phyloP scores from a whole-genome alignment of 257 asterid genomes.

The Ocimum tenuiflorum region DNA sequence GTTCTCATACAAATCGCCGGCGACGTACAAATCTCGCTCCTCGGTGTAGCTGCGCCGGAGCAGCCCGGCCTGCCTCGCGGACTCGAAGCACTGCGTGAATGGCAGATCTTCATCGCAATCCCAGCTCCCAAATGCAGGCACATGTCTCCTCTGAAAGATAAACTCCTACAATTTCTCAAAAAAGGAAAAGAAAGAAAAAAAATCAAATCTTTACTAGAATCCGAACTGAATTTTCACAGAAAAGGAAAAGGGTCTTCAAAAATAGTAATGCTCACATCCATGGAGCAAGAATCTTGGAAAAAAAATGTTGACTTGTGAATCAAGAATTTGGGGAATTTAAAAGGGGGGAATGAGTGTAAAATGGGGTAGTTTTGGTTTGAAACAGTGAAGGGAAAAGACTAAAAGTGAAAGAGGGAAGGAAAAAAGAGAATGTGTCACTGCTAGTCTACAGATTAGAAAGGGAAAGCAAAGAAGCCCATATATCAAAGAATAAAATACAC shows the following conservation, averaged over 20 bases:
- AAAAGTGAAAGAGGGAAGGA: background rate
- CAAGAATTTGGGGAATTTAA: slow-evolving; percentile 18
- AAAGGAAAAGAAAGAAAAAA: background rate
- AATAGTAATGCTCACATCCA: slow-evolving; percentile 27
- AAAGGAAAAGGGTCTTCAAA: background rate
- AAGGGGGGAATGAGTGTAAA: slow-evolving; percentile 16
- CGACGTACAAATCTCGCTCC: slow-evolving; percentile 69
- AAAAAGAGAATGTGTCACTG: slow-evolving; percentile 1
- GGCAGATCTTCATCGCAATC: slow-evolving; percentile 49
- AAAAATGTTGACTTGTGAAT: slow-evolving; percentile 14
- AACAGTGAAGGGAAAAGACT: slow-evolving; percentile 7
- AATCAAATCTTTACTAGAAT: background rate
- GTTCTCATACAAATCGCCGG: slow-evolving; percentile 65
- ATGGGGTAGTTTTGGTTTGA: slow-evolving; percentile 7
- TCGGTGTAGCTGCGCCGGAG: slow-evolving; percentile 47
- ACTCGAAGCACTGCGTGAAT: slow-evolving; percentile 71
- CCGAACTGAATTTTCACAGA: background rate
- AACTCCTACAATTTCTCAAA: slow-evolving; percentile 35
- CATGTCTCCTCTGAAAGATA: slow-evolving; percentile 43
- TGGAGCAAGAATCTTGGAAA: slow-evolving; percentile 18
- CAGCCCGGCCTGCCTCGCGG: slow-evolving; percentile 46
- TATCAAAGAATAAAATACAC: slow-evolving; percentile 32
- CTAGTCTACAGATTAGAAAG: slow-evolving; percentile 20
- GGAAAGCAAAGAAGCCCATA: slow-evolving; percentile 22
- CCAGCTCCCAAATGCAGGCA: slow-evolving; percentile 91